Conservation (phyloP, 192 early-diverging fungal species). For the Lobosporangium transversale region DNA sequence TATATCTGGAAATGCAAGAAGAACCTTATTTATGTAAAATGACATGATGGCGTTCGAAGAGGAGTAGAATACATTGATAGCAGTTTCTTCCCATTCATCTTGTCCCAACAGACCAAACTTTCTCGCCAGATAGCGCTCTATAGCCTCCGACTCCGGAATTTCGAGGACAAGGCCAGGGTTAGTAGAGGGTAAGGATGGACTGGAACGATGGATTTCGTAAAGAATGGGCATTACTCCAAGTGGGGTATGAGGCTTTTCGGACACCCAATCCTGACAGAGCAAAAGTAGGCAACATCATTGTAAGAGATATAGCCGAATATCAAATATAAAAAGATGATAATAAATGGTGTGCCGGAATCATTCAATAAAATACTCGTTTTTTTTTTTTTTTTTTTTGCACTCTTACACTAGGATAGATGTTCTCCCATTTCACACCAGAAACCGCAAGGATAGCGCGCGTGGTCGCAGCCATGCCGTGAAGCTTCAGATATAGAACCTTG, state of each 20-base stretch:
- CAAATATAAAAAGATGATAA: not conserved
- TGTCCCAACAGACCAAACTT: constrained; percentile 46
- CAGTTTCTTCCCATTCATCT: constrained; percentile 45
- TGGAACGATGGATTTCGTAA: constrained; percentile 19
- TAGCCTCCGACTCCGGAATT: constrained; percentile 57
- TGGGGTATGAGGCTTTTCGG: constrained; percentile 14
- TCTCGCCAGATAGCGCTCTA: constrained; percentile 61
- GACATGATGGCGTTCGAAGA: constrained; percentile 37
- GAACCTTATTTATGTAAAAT: constrained; percentile 36
- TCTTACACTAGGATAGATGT: constrained; percentile 21
- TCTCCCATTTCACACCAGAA: constrained; percentile 22
- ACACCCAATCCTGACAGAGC: constrained; percentile 16
- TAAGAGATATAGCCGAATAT: not conserved
- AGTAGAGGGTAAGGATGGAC: not conserved
- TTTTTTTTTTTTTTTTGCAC: not conserved
- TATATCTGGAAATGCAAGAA: constrained; percentile 38
- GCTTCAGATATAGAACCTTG: constrained; percentile 31
- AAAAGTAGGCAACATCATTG: not conserved
- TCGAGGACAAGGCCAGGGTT: constrained; percentile 22
- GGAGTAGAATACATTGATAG: constrained; percentile 44
- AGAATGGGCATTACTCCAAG: constrained; percentile 34
- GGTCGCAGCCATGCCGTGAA: constrained; percentile 42
- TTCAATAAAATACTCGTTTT: too few relatives aligned
- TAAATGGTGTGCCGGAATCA: too few relatives aligned
- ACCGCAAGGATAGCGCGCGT: constrained; percentile 26